A percentile compares a stretch with the other conserved stretches of the same genome.
Conservation (phyloP, 129 eudicot species). For the Flaveria brownii region DNA sequence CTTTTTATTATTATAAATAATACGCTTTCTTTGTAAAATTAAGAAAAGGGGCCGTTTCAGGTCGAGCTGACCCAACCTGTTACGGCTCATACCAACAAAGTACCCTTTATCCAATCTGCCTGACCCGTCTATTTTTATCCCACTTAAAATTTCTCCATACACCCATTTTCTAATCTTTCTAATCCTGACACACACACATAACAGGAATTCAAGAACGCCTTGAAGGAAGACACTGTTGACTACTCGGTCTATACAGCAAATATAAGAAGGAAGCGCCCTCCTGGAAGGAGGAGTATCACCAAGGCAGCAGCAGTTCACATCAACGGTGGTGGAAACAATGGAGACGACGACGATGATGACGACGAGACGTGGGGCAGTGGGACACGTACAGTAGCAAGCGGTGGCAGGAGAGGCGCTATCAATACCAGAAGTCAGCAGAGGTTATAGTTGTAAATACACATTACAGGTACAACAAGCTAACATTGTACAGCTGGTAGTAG, state of each 20-base stretch:
- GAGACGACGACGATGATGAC: conserved; percentile 44
- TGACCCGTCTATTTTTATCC: background rate
- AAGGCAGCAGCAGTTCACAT: conserved; percentile 39
- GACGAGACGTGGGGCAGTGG: conserved; percentile 61
- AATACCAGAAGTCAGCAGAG: conserved; percentile 67
- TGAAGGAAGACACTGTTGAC: conserved; percentile 90
- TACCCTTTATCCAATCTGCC: background rate
- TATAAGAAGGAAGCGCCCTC: conserved; percentile 83
- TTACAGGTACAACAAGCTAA: conserved; percentile 57
- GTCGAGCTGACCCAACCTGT: background rate
- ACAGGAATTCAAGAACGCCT: conserved; percentile 87
- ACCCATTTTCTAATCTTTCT: background rate
- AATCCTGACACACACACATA: background rate
- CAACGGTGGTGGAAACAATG: conserved; percentile 38
- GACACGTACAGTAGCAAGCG: conserved; percentile 35
- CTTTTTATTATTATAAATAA: background rate
- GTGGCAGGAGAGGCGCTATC: conserved; percentile 37
- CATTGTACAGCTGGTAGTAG: conserved; percentile 70
- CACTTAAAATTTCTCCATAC: background rate
- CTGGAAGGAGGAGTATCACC: conserved; percentile 56
- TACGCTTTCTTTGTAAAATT: background rate
- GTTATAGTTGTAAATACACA: conserved; percentile 61
- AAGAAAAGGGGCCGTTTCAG: background rate
- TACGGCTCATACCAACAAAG: background rate
- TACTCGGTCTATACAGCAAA: conserved; percentile 83